phyloP scores from a whole-genome alignment of 192 early-diverging fungal genomes.

The Coemansia sp. region DNA sequence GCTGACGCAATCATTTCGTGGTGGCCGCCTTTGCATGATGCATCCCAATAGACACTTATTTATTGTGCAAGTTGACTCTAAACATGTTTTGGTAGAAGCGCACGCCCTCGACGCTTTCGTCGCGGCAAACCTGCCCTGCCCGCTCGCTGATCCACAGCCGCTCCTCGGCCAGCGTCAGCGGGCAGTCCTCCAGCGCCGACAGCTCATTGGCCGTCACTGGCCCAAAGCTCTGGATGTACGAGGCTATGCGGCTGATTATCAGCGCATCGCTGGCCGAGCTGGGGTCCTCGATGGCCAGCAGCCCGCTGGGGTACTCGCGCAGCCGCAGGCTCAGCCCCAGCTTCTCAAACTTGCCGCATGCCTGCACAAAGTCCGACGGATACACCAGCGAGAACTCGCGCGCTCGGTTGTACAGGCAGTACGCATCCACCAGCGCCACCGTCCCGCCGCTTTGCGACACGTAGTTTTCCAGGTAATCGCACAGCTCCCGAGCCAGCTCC shows the following conservation, averaged over 20 bases:
- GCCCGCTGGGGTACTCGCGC: slow-evolving; percentile 75
- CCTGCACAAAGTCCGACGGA: slow-evolving; percentile 86
- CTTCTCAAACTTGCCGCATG: slow-evolving; percentile 64
- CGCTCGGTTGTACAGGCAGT: slow-evolving; percentile 93
- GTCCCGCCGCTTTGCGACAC: slow-evolving; percentile 67
- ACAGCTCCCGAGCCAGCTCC: slow-evolving; percentile 83
- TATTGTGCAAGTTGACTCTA: not conserved
- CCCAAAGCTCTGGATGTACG: slow-evolving; percentile 51
- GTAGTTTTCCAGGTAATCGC: slow-evolving; percentile 74
- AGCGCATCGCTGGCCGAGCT: slow-evolving; percentile 64
- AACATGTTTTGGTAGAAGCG: slow-evolving; percentile 80
- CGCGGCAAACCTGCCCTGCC: slow-evolving; percentile 77
- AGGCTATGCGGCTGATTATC: slow-evolving; percentile 58
- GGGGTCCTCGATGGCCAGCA: slow-evolving; percentile 71
- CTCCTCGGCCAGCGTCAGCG: slow-evolving; percentile 48
- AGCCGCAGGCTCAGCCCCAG: slow-evolving; percentile 72
- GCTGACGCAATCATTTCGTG: slow-evolving; percentile 35
- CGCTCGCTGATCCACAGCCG: slow-evolving; percentile 70
- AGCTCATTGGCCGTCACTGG: slow-evolving; percentile 71
- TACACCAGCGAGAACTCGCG: slow-evolving; percentile 87
- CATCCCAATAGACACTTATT: not conserved
- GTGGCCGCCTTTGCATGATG: slow-evolving; percentile 24
- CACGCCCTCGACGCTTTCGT: slow-evolving; percentile 82
- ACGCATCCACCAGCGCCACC: slow-evolving; percentile 83
- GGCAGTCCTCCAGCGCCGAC: slow-evolving; percentile 55